Evolutionary conservation across 768 basidiomycete species (phyloP).

Genomic region (Serendipita sp.): DNA sequence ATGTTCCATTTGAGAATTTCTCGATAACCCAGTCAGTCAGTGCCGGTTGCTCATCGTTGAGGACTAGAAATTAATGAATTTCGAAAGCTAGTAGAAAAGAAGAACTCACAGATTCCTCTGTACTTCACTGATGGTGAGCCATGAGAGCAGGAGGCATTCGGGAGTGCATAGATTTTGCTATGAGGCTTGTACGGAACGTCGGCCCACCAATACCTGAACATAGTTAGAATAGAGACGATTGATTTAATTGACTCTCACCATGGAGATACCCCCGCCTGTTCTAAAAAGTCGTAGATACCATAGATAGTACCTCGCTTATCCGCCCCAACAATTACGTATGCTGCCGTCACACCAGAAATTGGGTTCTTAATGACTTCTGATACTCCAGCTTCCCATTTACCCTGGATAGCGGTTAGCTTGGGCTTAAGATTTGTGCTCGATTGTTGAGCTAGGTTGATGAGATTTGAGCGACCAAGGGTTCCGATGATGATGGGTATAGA

Average conservation of each 20-base stretch:
- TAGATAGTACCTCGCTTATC: constrained; percentile 57
- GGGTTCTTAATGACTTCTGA: constrained; percentile 36
- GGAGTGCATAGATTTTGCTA: constrained; percentile 25
- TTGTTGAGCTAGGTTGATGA: constrained; percentile 25
- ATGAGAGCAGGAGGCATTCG: constrained; percentile 24
- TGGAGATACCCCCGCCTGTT: constrained; percentile 58
- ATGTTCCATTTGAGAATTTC: constrained; percentile 50
- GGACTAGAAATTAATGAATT: constrained; percentile 18
- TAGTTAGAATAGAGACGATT: not conserved
- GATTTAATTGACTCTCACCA: constrained; percentile 26
- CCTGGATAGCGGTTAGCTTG: constrained; percentile 39
- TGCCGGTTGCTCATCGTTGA: constrained; percentile 64
- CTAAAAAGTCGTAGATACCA: constrained; percentile 48
- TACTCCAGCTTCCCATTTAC: constrained; percentile 51
- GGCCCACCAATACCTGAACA: constrained; percentile 41
- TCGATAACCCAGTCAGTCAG: constrained; percentile 55
- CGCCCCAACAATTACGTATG: constrained; percentile 50
- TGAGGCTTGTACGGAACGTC: constrained; percentile 48
- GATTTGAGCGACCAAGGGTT: constrained; percentile 39
- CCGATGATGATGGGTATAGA: constrained; percentile 43
- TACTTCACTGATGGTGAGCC: constrained; percentile 53
- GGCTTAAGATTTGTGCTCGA: constrained; percentile 36
- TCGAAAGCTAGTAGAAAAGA: not conserved
- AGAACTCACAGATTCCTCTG: constrained; percentile 30
- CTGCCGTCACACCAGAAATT: constrained; percentile 30